Base-by-base conservation (phyloP, 805 yeast genomes). In the Osmozyma mogii region DNA sequence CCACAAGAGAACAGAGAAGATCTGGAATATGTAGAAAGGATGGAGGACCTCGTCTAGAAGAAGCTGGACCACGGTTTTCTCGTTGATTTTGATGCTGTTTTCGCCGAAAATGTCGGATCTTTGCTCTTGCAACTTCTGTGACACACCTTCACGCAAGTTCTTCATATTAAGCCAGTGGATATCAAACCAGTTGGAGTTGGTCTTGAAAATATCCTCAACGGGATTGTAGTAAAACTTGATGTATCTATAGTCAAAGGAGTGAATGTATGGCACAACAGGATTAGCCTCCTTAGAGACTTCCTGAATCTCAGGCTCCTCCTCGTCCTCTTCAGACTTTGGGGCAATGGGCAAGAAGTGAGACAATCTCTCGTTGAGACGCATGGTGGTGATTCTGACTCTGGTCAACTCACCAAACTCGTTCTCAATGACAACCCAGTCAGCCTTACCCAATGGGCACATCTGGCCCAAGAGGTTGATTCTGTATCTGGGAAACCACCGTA, bases 1-100 rank as follows among this genome's bases (percentile, higher is more conserved):
- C 99, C 99, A 92, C 25, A 92, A 61, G 18, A 88, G 59, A 32
- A 92, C 82, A 3, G 96, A 87, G 50, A 89, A 89, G 1, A 89
- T 78, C 60, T 92, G 99, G 52, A 92, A 92, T 24, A 94, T 71
- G 52, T 92, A 92, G 51, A 92, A 92, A 1, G 99, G 99, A 53
- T 92, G 97, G 24, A 92, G 58, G 0, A 87, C 84, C 52, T 92
- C 98, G 47, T 85, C 94, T 15, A 81, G 62, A 20, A 92, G 62
- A 25, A 92, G 65, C 48, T 76, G 75, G 0, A 60, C 19, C 1
- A 75, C 60, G 1, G 88, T 51, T 37, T 87, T 89, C 34, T 82
- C 89, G 30, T 75, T 74, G 42, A 92, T 73, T 33, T 80, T 79
- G 27, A 92, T 72, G 17, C 74, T 59, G 52, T 92, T 92, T 17